Conservation (phyloP, 306 rosid genomes). For the Vicia villosa region DNA sequence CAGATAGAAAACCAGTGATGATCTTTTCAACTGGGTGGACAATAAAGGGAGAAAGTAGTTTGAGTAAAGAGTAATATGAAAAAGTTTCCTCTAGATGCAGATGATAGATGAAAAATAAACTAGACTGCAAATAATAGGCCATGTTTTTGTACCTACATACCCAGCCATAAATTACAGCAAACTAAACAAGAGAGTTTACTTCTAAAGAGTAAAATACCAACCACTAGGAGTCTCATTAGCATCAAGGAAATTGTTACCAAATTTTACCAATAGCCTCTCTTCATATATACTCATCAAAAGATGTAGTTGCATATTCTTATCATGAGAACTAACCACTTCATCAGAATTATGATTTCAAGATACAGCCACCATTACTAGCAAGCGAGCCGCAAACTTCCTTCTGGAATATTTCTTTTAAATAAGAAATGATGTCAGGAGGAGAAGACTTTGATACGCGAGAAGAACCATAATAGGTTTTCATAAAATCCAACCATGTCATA, state of each 20-base stretch:
- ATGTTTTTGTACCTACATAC: neutral
- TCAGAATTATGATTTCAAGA: constrained; percentile 9
- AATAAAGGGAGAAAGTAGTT: neutral
- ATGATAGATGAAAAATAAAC: neutral
- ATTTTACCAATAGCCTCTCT: neutral
- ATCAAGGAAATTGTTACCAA: constrained; percentile 14
- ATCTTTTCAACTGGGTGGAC: neutral
- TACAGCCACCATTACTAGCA: neutral
- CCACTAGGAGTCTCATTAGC: neutral
- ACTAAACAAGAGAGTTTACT: neutral
- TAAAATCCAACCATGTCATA: constrained; percentile 5
- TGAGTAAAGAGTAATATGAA: neutral
- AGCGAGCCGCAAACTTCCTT: neutral
- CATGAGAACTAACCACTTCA: neutral
- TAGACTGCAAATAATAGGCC: neutral
- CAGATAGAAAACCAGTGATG: neutral
- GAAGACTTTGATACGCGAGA: neutral
- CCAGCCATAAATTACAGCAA: neutral
- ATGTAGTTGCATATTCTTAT: constrained; percentile 14
- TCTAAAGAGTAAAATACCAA: neutral
- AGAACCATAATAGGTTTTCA: neutral
- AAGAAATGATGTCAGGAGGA: neutral
- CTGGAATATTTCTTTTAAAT: neutral
- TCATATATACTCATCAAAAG: neutral
- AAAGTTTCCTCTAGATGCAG: neutral